Conservation (phyloP, 352 stramenopile species). For the Hyaloperonospora arabidopsidis region DNA sequence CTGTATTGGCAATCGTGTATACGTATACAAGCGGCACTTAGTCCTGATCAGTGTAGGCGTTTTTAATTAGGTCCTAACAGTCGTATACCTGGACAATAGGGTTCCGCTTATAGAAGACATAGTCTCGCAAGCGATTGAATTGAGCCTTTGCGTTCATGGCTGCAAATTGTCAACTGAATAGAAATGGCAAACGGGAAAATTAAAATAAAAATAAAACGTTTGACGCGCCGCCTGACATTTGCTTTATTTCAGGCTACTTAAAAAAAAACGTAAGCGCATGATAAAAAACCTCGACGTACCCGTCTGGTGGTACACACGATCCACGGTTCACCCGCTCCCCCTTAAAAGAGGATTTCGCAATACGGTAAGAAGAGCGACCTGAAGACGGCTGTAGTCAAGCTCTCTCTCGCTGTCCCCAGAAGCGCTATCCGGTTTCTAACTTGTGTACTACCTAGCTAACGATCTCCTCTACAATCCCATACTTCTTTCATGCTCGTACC, state of each 20-base stretch:
- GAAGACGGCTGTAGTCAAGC: not conserved
- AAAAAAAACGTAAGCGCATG: too few relatives aligned
- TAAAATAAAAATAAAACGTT: too few relatives aligned
- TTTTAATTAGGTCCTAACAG: not conserved
- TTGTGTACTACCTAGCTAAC: not conserved
- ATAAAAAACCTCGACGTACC: conserved; percentile 8
- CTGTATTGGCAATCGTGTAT: too few relatives aligned
- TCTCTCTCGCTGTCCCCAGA: conserved; percentile 1
- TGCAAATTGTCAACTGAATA: too few relatives aligned
- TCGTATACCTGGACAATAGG: conserved; percentile 59
- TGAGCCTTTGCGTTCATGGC: too few relatives aligned
- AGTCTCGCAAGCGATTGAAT: conserved; percentile 33
- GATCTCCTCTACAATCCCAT: conserved; percentile 7
- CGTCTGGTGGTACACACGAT: conserved; percentile 13
- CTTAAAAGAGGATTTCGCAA: conserved; percentile 28
- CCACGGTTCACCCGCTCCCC: conserved; percentile 15
- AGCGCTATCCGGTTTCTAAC: not conserved
- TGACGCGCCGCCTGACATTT: too few relatives aligned
- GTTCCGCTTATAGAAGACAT: conserved; percentile 61
- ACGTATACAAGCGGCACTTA: too few relatives aligned
- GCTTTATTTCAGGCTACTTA: too few relatives aligned
- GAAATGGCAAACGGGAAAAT: too few relatives aligned
- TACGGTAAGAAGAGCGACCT: conserved; percentile 15
- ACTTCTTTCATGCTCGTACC: not conserved
- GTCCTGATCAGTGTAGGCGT: not conserved